phyloP scores from a whole-genome alignment of 352 stramenopile species.

The Phytophthora melonis region DNA sequence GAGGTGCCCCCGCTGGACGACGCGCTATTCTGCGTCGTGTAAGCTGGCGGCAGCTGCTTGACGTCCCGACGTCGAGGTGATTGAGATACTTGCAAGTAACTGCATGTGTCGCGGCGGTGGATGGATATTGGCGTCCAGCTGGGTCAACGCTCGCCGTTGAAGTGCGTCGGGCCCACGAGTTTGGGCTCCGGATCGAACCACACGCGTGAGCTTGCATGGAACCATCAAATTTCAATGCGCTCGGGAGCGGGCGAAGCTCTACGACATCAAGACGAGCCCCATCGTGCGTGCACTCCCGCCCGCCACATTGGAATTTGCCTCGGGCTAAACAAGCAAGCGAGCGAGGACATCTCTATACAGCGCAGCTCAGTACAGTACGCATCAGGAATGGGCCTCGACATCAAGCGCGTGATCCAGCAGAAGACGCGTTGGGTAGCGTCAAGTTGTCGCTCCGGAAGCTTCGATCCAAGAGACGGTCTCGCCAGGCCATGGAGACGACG shows the following conservation, averaged over 20 bases:
- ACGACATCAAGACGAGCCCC: constrained; percentile 3
- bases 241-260: constrained; percentile 9
- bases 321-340: constrained; percentile 10
- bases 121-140: constrained; percentile 33
- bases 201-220: constrained; percentile 15
- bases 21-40: not conserved
- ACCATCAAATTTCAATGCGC: constrained; percentile 16
- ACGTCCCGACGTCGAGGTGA: not conserved
- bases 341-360: not conserved
- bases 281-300: constrained; percentile 14
- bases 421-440: constrained; percentile 42
- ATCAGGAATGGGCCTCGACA: constrained; percentile 28
- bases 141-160: not conserved
- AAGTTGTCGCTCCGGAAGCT: constrained; percentile 39
- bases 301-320: constrained; percentile 31
- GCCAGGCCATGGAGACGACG: constrained; percentile 33
- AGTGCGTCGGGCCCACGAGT: constrained; percentile 20
- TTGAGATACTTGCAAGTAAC: constrained; percentile 30
- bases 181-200: constrained; percentile 1
- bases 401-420: constrained; percentile 35
- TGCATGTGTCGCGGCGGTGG: constrained; percentile 17
- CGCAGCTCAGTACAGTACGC: too few species aligned
- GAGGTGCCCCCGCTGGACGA: not conserved
- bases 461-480: constrained; percentile 26
- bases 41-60: not conserved